Base-by-base conservation (phyloP, 805 yeast species). In the Metschnikowia santaceciliae region DNA sequence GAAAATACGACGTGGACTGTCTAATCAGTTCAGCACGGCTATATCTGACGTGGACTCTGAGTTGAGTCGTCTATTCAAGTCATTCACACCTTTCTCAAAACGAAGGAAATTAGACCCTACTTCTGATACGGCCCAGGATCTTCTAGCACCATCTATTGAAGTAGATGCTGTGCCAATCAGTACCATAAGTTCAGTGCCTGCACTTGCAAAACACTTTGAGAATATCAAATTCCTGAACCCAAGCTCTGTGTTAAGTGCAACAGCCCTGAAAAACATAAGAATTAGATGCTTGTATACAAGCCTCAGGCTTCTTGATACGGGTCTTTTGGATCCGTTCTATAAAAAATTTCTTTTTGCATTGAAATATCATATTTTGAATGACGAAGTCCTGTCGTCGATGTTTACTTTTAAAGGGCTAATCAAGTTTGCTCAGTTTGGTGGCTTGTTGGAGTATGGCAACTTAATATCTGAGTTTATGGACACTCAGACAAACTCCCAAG, bases 181-280 rank as follows among this genome's bases (percentile, higher is more conserved):
- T 23, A 33, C 57, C 6, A 49, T 66, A 6, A 53, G 56, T 32
- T 64, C 70, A 0, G 46, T 63, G 11, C 44, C 53, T 6, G 45
- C 50, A 11, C 53, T 68, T 22, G 58, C 59, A 2, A 42, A 56
- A 1, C 51, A 57, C 32, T 54, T 64, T 8, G 60, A 61, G 32
- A 51, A 53, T 5, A 56, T 66, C 13, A 39, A 46, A 32, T 48
- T 59, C 38, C 41, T 60, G 22, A 63, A 61, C 38, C 58, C 56
- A 17, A 54, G 56, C 41, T 48, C 56, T 5, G 52, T 56, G 3
- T 30, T 56, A 17, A 40, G 50, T 10, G 42, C 19, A 30, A 6
- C 38, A 6, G 15, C 37, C 20, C 10, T 48, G 26, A 17, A 35
- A 5, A 51, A 42, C 44, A 43, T 39, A 32, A 26, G 38, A 8